Percentiles rank a stretch among this genome's conserved stretches.
phyloP scores from a whole-genome alignment of 75 land plant species.

The Cunninghamia lanceolata region DNA sequence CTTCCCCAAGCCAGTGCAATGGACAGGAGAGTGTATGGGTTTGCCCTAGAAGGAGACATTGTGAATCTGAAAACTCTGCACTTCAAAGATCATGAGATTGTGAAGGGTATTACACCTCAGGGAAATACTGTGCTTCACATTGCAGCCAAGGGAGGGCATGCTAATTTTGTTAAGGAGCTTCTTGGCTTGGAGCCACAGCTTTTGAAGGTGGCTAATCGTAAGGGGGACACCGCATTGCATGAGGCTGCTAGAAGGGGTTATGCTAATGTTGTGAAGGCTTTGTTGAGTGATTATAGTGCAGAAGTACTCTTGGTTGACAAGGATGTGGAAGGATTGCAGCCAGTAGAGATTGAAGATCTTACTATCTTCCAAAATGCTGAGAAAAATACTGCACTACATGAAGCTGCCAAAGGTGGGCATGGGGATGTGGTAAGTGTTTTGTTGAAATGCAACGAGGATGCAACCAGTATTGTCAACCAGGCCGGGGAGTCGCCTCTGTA shows the following conservation, averaged over 20 bases:
- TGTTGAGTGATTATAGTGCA: not conserved
- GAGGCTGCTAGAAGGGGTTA: conserved; percentile 8
- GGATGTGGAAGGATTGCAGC: not conserved
- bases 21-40: not conserved
- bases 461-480: not conserved
- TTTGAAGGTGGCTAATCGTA: not conserved
- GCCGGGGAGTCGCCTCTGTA: not conserved
- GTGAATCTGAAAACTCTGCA: not conserved
- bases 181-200: not conserved
- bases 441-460: not conserved
- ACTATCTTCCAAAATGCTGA: not conserved
- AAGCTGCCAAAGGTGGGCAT: conserved; percentile 3
- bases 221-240: not conserved
- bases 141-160: conserved; percentile 1
- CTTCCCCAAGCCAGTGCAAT: not conserved
- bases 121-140: not conserved
- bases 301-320: not conserved
- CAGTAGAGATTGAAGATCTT: not conserved
- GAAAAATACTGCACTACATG: not conserved
- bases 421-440: not conserved
- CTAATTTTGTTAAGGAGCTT: not conserved
- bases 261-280: not conserved
- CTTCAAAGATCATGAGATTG: not conserved
- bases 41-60: not conserved
- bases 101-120: not conserved